Evolutionary conservation across 306 rosid genomes (phyloP), one percentile per base, ranked within the genome.

Genomic region (Comarum palustre): DNA sequence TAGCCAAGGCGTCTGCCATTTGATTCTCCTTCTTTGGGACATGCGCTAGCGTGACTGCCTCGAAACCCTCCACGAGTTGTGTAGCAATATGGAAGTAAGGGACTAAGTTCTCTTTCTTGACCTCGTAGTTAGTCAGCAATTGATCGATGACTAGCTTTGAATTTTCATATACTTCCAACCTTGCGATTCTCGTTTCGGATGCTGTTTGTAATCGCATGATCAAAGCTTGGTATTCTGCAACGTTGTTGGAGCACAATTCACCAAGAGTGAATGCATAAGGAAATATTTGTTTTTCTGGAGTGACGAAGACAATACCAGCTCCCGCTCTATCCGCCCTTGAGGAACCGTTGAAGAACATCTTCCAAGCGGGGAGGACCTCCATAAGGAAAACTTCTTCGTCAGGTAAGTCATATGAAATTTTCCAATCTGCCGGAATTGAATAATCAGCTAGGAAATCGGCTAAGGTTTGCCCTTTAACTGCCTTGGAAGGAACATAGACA

Each of bases 11-110:
- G 6, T 52, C 27, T 19, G 0, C 34, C 34, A 9, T 57, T 20
- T 57, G 15, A 34, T 29, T 29, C 31, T 29, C 31, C 31, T 29
- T 29, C 31, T 2, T 29, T 29, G 2, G 31, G 31, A 29, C 0
- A 0, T 36, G 46, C 1, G 6, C 1, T 4, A n/a, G 7, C 3
- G 27, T 19, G 19, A 10, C 19, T 0, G 1, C 4, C 13, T 46
- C 51, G 15, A 46, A 46, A 16, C 5, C 51, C n/a, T 15, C 3
- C 1, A 46, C 4, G 51, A 46, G 51, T 46, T 14, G 51, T 46
- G 50, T 45, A 16, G 19, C 17, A 1, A 45, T 4, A 1, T 15
- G 15, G 4, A 45, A 45, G 4, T 45, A 45, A 11, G 50, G 50
- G 2, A 45, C 17, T 3, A 45, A 45, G 3, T 45, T 4, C 1